These are phyloP conservation scores for Blastomyces emzantsi DNA, from an alignment of 2,329 filamentous ascomycete species.

Conservation along the genomic window DNA sequence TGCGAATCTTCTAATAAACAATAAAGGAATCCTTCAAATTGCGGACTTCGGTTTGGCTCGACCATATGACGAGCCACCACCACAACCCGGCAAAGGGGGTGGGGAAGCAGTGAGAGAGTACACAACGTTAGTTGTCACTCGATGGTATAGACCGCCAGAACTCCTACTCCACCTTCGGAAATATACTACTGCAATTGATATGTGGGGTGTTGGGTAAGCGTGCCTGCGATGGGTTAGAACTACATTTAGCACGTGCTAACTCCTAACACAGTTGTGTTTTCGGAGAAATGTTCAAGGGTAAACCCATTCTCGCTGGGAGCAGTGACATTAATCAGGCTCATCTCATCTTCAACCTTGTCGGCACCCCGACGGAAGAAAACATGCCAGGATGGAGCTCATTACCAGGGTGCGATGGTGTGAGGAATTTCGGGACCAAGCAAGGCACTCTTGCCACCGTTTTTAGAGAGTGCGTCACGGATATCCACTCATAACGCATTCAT, in stretches of 20 bases:
- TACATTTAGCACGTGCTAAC: slow-evolving; percentile 20
- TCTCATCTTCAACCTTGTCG: slow-evolving; percentile 87
- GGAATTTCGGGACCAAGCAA: slow-evolving; percentile 49
- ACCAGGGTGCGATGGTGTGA: slow-evolving; percentile 69
- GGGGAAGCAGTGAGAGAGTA: slow-evolving; percentile 85
- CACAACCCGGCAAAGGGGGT: slow-evolving; percentile 65
- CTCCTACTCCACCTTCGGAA: slow-evolving; percentile 75
- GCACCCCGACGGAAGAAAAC: slow-evolving; percentile 75
- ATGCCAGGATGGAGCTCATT: slow-evolving; percentile 88
- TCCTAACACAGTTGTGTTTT: slow-evolving; percentile 67
- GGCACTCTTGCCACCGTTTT: slow-evolving; percentile 67
- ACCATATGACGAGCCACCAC: slow-evolving; percentile 79
- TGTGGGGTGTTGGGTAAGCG: slow-evolving; percentile 91
- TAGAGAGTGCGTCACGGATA: slow-evolving; percentile 48
- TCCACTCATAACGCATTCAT: not conserved
- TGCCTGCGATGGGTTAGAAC: not conserved
- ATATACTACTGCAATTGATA: slow-evolving; percentile 96
- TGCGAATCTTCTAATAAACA: slow-evolving; percentile 93
- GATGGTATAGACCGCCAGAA: slow-evolving; percentile 96
- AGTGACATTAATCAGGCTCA: slow-evolving; percentile 85
- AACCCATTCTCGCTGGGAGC: slow-evolving; percentile 83
- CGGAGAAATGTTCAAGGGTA: slow-evolving; percentile 91
- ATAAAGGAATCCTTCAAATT: slow-evolving; percentile 86
- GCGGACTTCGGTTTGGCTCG: slow-evolving; percentile 93
- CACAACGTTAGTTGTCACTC: slow-evolving; percentile 89